Percentiles rank a stretch among this genome's conserved stretches.
These are phyloP conservation scores for Ganoderma sp. DNA, from an alignment of 1,284 basidiomycete genomes.

Conservation along the genomic window DNA sequence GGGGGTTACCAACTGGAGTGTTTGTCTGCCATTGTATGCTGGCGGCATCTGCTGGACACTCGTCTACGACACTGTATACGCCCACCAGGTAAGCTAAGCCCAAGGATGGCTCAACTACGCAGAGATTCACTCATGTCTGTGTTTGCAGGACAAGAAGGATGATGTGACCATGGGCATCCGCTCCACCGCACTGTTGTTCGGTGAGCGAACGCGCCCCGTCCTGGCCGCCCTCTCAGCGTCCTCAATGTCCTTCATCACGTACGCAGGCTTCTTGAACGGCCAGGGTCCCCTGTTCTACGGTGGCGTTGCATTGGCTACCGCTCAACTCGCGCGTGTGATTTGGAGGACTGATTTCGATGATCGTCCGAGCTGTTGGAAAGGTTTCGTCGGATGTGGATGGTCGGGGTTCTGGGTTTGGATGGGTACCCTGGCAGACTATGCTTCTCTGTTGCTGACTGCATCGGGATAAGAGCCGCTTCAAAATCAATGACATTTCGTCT, in stretches of 20 bases:
- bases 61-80: constrained; percentile 98
- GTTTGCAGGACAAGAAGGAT: constrained; percentile 85
- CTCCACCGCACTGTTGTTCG: constrained; percentile 94
- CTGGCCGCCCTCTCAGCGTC: constrained; percentile 77
- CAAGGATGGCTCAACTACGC: too few relatives aligned
- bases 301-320: constrained; percentile 74
- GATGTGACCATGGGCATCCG: constrained; percentile 90
- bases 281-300: constrained; percentile 84
- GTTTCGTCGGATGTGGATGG: constrained; percentile 89
- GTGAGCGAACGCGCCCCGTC: constrained; percentile 76
- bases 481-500: neutral
- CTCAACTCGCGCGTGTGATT: constrained; percentile 87
- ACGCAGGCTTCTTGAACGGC: constrained; percentile 80
- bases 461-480: constrained; percentile 10
- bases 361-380: constrained; percentile 89
- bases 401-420: constrained; percentile 90
- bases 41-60: constrained; percentile 94
- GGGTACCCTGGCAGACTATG: constrained; percentile 84
- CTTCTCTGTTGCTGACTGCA: constrained; percentile 37
- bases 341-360: constrained; percentile 78
- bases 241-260: constrained; percentile 77
- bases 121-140: neutral
- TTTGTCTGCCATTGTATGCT: constrained; percentile 88
- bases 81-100: constrained; percentile 78
- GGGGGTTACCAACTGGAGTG: constrained; percentile 81